Base-by-base conservation (phyloP, 1,139 yeast genomes). In the Saccharomyces hybrid region DNA sequence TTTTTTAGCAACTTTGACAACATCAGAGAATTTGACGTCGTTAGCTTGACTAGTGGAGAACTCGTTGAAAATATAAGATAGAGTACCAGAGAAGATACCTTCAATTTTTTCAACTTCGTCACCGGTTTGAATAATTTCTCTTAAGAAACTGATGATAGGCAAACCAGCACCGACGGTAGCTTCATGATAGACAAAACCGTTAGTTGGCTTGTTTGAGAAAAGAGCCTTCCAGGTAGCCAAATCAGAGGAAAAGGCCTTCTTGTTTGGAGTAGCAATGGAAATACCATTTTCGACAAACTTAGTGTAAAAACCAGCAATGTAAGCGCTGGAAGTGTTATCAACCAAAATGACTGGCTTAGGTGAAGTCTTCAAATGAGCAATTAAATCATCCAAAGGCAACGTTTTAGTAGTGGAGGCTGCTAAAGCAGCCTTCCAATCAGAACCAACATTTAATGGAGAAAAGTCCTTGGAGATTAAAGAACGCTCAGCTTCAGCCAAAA, bases 91-190 rank as follows among this genome's bases (percentile, higher is more conserved):
- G 68, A 95, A 86, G 65, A 93, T 91, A 61, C 99, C 99, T 74
- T 93, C 98, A 63, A 93, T 86, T 69, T 84, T 87, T 64, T 83
- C 85, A 57, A 95, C 82, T 73, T 88, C 83, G 72, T 93, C 99
- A 60, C 99, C 99, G 54, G 99, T 93, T 59, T 81, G 79, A 51
- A 93, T 78, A 71, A 93, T 78, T 70, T 93, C 99, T 67, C 83
- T 85, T 67, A 93, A 77, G 54, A 97, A 88, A 51, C 90, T 85
- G 64, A 93, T 83, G 60, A 93, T 83, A 57, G 99, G 99, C 69
- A 95, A 79, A 54, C 98, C 99, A 46, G 99, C 99, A 67, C 98
- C 99, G 55, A 93, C 99, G n/a, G 98, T 88, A 52, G 98, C 95
- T 77, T 95, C 99, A 68, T 93, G 99, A 76, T 89, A 91, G 48